phyloP scores from a whole-genome alignment of 2,329 filamentous ascomycete genomes.

The Fusarium sp. region DNA sequence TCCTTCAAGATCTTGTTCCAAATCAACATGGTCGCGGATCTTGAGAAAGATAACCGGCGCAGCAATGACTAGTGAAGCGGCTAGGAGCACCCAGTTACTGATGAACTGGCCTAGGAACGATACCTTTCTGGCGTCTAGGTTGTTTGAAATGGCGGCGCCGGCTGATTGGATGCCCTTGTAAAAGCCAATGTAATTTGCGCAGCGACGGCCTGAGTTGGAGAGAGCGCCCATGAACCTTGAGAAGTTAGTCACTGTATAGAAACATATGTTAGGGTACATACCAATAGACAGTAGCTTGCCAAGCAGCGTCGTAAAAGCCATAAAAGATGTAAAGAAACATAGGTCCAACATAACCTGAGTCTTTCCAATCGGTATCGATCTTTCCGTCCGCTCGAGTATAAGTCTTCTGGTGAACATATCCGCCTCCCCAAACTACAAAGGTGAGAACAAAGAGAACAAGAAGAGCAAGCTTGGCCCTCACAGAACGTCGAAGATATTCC shows the following conservation, averaged over 20 bases:
- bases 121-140: constrained; percentile 52
- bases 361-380: constrained; percentile 70
- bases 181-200: constrained; percentile 93
- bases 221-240: constrained; percentile 89
- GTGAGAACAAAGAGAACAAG: constrained; percentile 75
- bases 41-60: constrained; percentile 82
- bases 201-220: constrained; percentile 90
- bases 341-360: constrained; percentile 75
- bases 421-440: constrained; percentile 85
- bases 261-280: constrained; percentile 64
- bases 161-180: constrained; percentile 86
- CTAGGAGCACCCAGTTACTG: constrained; percentile 78
- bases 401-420: constrained; percentile 77
- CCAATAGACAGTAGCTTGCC: constrained; percentile 95
- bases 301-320: constrained; percentile 88
- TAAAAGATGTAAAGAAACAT: constrained; percentile 94
- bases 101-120: constrained; percentile 80
- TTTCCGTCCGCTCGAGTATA: constrained; percentile 30
- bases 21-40: constrained; percentile 79
- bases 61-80: constrained; percentile 78
- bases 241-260: constrained; percentile 24
- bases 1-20: constrained; percentile 86
- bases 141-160: constrained; percentile 69
- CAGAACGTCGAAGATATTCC: constrained; percentile 68
- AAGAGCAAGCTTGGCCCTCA: constrained; percentile 76